A percentile compares a stretch with the other conserved stretches of the same genome.
Evolutionary conservation across 1,284 basidiomycete species (phyloP).

Genomic region (Sphagnurus paluster): DNA sequence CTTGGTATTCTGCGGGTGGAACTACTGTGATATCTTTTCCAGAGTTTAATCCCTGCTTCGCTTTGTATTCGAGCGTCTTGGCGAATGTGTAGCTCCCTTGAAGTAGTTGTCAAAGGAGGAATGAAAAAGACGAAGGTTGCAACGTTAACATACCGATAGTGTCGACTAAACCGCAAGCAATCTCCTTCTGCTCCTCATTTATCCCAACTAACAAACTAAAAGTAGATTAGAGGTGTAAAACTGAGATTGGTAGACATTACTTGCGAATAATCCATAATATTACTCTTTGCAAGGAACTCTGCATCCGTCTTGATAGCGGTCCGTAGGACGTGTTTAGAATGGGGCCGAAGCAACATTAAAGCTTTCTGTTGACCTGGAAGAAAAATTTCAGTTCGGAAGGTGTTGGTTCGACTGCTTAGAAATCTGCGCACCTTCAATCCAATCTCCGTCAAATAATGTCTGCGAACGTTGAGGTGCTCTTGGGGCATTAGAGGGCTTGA

Average conservation of each 20-base stretch:
- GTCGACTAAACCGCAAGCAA: constrained; percentile 77
- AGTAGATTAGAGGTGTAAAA: background rate
- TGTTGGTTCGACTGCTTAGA: background rate
- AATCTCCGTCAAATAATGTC: constrained; percentile 78
- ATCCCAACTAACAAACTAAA: constrained; percentile 64
- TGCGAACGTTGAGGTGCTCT: constrained; percentile 35
- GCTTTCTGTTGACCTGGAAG: constrained; percentile 59
- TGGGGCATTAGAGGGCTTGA: constrained; percentile 47
- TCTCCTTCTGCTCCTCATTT: constrained; percentile 61
- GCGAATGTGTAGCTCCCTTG: constrained; percentile 78
- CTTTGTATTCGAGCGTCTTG: constrained; percentile 77
- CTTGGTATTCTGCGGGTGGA: constrained; percentile 70
- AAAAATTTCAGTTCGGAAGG: background rate
- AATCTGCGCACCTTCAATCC: constrained; percentile 64
- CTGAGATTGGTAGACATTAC: constrained; percentile 15
- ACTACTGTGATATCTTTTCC: constrained; percentile 72
- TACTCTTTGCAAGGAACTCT: constrained; percentile 69
- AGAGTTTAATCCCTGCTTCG: constrained; percentile 65
- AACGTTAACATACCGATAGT: constrained; percentile 57
- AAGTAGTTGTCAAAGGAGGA: too few species aligned
- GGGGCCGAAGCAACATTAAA: constrained; percentile 63
- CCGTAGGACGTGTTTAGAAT: constrained; percentile 67
- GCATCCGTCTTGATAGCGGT: constrained; percentile 71
- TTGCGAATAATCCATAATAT: constrained; percentile 85
- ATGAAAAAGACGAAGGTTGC: background rate